A percentile compares a stretch with the other conserved stretches of the same genome.
phyloP scores from a whole-genome alignment of 2,329 filamentous ascomycete species.

The Penicillium sp. region DNA sequence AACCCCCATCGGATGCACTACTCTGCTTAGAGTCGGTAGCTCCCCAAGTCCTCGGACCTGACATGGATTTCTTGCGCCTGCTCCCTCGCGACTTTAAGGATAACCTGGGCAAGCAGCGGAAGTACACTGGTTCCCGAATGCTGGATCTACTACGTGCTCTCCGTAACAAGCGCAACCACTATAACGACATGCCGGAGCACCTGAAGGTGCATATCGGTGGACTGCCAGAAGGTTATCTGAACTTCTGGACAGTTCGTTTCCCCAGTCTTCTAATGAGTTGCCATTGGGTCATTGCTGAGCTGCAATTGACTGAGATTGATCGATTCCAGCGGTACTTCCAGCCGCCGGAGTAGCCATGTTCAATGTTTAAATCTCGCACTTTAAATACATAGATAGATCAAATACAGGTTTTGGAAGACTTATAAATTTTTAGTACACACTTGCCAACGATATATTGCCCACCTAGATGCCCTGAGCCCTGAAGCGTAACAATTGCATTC shows the following conservation, averaged over 20 bases:
- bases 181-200: constrained; percentile 87
- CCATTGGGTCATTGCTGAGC: constrained; percentile 70
- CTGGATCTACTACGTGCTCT: constrained; percentile 85
- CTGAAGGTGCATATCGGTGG: constrained; percentile 73
- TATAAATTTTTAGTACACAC: too few species aligned
- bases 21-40: constrained; percentile 56
- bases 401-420: not conserved
- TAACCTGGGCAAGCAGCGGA: constrained; percentile 87
- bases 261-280: constrained; percentile 76
- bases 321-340: constrained; percentile 47
- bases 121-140: constrained; percentile 82
- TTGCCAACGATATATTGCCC: too few species aligned
- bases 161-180: constrained; percentile 96
- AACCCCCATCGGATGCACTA: constrained; percentile 73
- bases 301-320: constrained; percentile 54
- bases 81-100: constrained; percentile 83
- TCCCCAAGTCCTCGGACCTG: constrained; percentile 48
- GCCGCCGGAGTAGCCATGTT: constrained; percentile 28
- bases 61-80: constrained; percentile 73
- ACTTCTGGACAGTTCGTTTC: constrained; percentile 80
- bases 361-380: not conserved
- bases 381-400: not conserved
- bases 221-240: constrained; percentile 76
- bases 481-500: too few species aligned
- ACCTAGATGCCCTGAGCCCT: too few species aligned